Base-by-base conservation (phyloP, 2,329 filamentous ascomycete species). In the Cladosporium colombiae region DNA sequence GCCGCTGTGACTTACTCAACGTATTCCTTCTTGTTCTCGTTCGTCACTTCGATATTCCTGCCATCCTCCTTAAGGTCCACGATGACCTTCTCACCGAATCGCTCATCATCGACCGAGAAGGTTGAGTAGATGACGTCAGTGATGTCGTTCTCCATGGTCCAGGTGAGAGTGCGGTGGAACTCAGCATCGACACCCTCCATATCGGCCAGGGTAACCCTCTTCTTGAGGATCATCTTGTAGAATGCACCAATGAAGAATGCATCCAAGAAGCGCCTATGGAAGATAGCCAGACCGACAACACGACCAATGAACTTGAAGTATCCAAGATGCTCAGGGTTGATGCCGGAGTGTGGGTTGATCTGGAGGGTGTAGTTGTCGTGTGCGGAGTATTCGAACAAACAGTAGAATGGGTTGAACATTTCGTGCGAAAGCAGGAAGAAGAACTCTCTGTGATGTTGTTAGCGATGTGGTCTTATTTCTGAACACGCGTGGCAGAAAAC, bases 321-420 rank as follows among this genome's bases (percentile, higher is more conserved):
- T 78, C 97, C 98, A 74, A 99, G 84, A 87, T 99, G 95, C 81
- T 99, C 95, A 0, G 95, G 95, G 80, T 99, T 99, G 81, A 99
- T 98, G 70, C 95, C 95, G 23, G 95, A 99, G 80, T 99, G 95
- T 55, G 95, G 95, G 82, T 99, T 99, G 83, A 99, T 99, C 81
- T 99, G 95, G 64, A 99, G 90, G 33, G 95, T 99, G 82, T 99
- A 99, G 82, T 99, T 99, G 87, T 99, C 95, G 83, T 99, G 95
- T 46, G 95, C 95, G 29, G 95, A 98, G 80, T 99, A 99, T 81
- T 99, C 95, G 83, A 99, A 99, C 63, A 99, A 85, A 78, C 95
- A 99, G 83, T 99, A 99, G 82, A 99, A 99, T 35, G 95, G 95
- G 79, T 99, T 99, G 83, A 99, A 99, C 95, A 99, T 99, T 83